Conservation (phyloP, 129 eudicot genomes). For the Daucus carota region DNA sequence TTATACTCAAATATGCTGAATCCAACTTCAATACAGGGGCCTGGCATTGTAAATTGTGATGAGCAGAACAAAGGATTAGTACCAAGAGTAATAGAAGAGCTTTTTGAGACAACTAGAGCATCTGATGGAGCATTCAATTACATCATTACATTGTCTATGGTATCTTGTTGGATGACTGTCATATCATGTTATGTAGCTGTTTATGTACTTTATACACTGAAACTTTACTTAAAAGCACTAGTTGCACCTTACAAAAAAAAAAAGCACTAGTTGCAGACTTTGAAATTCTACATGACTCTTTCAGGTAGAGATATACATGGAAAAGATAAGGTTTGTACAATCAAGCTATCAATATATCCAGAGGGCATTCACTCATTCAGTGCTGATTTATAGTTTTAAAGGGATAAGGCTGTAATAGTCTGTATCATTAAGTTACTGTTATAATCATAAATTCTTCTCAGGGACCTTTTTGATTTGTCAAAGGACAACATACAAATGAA, state of each 20-base stretch:
- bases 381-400: background rate
- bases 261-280: slow-evolving; percentile 3
- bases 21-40: slow-evolving; percentile 46
- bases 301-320: slow-evolving; percentile 95
- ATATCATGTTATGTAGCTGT: slow-evolving; percentile 4
- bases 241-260: too few species aligned
- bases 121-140: slow-evolving; percentile 35
- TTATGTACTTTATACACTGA: background rate
- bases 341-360: background rate
- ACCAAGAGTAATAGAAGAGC: slow-evolving; percentile 73
- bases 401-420: background rate
- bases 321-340: slow-evolving; percentile 71
- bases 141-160: slow-evolving; percentile 75
- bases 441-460: slow-evolving; percentile 19
- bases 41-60: slow-evolving; percentile 45
- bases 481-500: slow-evolving; percentile 84
- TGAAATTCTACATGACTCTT: slow-evolving; percentile 12
- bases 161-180: slow-evolving; percentile 17
- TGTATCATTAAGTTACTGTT: slow-evolving; percentile 5
- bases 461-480: slow-evolving; percentile 91
- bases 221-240: background rate
- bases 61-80: slow-evolving; percentile 58
- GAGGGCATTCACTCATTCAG: background rate
- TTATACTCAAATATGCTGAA: background rate
- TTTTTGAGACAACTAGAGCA: slow-evolving; percentile 42